A percentile compares a stretch with the other conserved stretches of the same genome.
These are phyloP conservation scores for Truncatella angustata DNA, from an alignment of 2,329 filamentous ascomycete species.

Conservation along the genomic window DNA sequence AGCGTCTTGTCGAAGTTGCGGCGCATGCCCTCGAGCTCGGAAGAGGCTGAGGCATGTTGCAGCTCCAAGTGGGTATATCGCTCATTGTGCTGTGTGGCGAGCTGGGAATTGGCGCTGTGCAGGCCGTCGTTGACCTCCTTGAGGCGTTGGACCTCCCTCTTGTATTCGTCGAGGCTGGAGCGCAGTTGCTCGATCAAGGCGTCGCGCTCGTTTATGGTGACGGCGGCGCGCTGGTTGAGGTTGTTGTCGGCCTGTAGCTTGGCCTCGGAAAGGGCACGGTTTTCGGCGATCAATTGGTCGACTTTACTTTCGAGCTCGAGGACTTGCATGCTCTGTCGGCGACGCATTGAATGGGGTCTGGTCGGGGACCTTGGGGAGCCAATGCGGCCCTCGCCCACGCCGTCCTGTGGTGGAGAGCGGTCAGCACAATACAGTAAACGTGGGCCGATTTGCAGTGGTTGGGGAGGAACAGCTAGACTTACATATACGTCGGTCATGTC, in stretches of 20 bases:
- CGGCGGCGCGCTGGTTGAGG: slow-evolving; percentile 63
- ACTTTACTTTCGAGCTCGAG: slow-evolving; percentile 86
- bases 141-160: slow-evolving; percentile 77
- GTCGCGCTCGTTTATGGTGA: slow-evolving; percentile 76
- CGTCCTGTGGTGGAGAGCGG: slow-evolving; percentile 62
- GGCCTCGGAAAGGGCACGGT: slow-evolving; percentile 73
- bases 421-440: slow-evolving; percentile 11
- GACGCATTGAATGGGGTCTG: slow-evolving; percentile 91
- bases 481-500: slow-evolving; percentile 94
- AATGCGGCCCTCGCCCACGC: slow-evolving; percentile 83
- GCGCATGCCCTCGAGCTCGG: slow-evolving; percentile 69
- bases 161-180: slow-evolving; percentile 74
- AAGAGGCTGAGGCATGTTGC: slow-evolving; percentile 63
- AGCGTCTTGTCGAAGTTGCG: slow-evolving; percentile 62
- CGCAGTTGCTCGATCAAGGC: slow-evolving; percentile 81
- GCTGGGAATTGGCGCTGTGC: slow-evolving; percentile 71
- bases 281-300: slow-evolving; percentile 83
- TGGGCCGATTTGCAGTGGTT: neutral
- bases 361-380: slow-evolving; percentile 89
- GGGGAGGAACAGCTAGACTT: no score
- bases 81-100: slow-evolving; percentile 73
- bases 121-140: slow-evolving; percentile 81
- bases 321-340: slow-evolving; percentile 95
- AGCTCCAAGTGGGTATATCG: slow-evolving; percentile 67
- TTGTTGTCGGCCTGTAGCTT: slow-evolving; percentile 67